Evolutionary conservation across 1,139 yeast genomes (phyloP).

Genomic region (Blastobotrys petasosporus): DNA sequence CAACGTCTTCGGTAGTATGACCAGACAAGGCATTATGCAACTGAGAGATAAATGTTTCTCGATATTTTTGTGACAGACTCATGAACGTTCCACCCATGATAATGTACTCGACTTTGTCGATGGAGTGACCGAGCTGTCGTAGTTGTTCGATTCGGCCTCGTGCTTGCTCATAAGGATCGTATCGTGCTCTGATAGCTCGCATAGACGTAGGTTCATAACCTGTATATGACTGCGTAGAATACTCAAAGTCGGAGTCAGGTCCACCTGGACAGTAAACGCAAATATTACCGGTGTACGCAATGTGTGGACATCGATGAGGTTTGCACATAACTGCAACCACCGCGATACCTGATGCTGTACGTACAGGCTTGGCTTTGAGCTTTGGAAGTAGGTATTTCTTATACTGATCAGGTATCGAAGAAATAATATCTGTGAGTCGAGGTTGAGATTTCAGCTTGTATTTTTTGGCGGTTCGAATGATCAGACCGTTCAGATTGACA

Average conservation of each 20-base stretch:
- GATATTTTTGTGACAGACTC: constrained; percentile 84
- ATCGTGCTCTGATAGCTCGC: constrained; percentile 97
- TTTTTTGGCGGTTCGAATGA: constrained; percentile 79
- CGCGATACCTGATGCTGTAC: constrained; percentile 97
- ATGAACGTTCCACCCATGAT: constrained; percentile 99
- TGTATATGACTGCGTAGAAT: constrained; percentile 95
- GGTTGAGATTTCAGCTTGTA: constrained; percentile 92
- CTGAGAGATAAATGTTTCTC: constrained; percentile 83
- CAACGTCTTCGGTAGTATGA: constrained; percentile 77
- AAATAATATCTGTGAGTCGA: constrained; percentile 85
- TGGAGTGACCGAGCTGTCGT: constrained; percentile 90
- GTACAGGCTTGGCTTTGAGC: constrained; percentile 92
- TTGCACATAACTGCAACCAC: constrained; percentile 99
- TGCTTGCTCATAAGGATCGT: constrained; percentile 98
- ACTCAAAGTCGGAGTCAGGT: constrained; percentile 96
- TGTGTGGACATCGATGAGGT: constrained; percentile 98
- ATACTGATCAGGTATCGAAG: constrained; percentile 94
- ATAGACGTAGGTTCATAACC: constrained; percentile 99
- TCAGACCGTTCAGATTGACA: constrained; percentile 83
- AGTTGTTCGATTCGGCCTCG: constrained; percentile 96
- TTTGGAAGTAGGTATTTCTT: constrained; percentile 88
- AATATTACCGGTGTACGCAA: constrained; percentile 96
- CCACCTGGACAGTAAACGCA: constrained; percentile 99
- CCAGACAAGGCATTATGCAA: constrained; percentile 95
- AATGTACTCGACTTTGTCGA: constrained; percentile 94